These are phyloP conservation scores for Microcyclospora tardicrescens DNA, from an alignment of 2,329 filamentous ascomycete genomes.

Conservation along the genomic window DNA sequence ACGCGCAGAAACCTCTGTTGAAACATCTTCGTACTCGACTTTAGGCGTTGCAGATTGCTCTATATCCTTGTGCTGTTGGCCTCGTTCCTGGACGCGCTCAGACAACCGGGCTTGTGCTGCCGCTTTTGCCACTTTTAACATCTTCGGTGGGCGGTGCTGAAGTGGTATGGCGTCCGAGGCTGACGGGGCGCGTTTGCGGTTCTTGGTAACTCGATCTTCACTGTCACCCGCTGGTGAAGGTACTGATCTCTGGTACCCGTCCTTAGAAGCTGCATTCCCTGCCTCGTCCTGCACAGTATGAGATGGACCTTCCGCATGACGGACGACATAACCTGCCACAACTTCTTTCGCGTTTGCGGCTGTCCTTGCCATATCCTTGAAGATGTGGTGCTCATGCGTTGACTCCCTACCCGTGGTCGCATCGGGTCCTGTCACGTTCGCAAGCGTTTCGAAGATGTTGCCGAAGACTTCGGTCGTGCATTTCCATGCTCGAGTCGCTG, in stretches of 20 bases:
- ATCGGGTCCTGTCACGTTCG: conserved; percentile 14
- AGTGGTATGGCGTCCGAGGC: not conserved
- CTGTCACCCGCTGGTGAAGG: not conserved
- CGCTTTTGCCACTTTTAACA: not conserved
- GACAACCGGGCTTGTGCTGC: not conserved
- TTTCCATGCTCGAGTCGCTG: conserved; percentile 17
- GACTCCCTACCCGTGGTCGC: conserved; percentile 11
- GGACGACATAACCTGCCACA: conserved; percentile 2
- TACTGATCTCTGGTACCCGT: not conserved
- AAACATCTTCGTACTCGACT: conserved; percentile 19
- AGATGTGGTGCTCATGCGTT: conserved; percentile 11
- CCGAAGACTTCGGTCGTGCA: conserved; percentile 15
- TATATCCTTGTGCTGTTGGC: not conserved
- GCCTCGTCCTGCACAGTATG: not conserved
- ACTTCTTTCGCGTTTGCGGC: conserved; percentile 10
- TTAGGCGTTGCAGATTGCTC: conserved; percentile 1
- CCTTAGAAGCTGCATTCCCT: not conserved
- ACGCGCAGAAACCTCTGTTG: conserved; percentile 18
- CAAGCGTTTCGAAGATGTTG: conserved; percentile 16
- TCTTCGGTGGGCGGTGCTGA: not conserved
- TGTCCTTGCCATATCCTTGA: conserved; percentile 12
- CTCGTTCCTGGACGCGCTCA: not conserved
- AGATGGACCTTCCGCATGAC: not conserved
- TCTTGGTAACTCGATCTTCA: not conserved
- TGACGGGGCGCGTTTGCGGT: no score